Evolutionary conservation across 176 grass and related monocot species (phyloP).

Genomic region (Oryza brachyantha): DNA sequence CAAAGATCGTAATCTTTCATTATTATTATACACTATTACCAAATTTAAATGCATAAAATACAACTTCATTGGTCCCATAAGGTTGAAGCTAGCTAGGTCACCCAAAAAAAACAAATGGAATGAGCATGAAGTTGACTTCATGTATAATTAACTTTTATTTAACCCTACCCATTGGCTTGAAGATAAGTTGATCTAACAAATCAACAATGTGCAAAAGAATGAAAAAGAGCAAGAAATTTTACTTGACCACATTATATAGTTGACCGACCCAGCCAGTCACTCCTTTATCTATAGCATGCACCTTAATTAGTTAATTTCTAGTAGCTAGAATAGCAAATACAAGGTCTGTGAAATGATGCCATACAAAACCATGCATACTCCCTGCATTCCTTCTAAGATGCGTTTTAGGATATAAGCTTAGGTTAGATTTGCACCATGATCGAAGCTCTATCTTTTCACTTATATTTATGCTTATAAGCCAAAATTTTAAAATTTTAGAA

Average conservation of each 20-base stretch:
- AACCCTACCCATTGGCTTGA: constrained; percentile 10
- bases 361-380: neutral
- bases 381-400: neutral
- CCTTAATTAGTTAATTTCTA: neutral
- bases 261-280: neutral
- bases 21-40: neutral
- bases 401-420: neutral
- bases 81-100: neutral
- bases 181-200: neutral
- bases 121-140: constrained; percentile 15
- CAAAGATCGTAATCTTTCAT: constrained; percentile 14
- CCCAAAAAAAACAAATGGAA: neutral
- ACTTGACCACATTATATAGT: constrained; percentile 21
- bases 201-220: neutral
- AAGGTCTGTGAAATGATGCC: neutral
- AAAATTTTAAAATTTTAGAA: no score
- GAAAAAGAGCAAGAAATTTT: neutral
- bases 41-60: constrained; percentile 14
- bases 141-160: neutral
- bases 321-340: neutral
- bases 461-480: no score
- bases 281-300: constrained; percentile 8
- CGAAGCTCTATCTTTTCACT: no score
- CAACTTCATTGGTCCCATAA: constrained; percentile 28
- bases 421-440: neutral